Evolutionary conservation across 2,329 filamentous ascomycete species (phyloP), one percentile per base, ranked within the genome.

Genomic region (Paracorniculantispora psalliotae): DNA sequence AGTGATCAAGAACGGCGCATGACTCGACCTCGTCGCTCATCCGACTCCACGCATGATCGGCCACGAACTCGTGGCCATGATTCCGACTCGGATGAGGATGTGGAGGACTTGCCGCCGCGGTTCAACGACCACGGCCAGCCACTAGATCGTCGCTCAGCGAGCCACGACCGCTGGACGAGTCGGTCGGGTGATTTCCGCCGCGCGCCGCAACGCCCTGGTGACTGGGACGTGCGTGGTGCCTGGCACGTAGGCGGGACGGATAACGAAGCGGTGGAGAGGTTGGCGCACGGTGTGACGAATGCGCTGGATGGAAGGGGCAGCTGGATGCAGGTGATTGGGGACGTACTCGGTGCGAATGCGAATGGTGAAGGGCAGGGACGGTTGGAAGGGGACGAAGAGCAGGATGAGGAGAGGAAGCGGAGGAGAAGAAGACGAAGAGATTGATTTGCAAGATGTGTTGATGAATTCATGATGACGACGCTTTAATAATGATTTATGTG

Each of bases 191-290:
- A 76, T 0, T 81, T 81, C 60, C 71, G 73, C 35, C 75, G 75
- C 55, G 65, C 68, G 49, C 64, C 71, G 7, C 70, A 63, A 44
- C 58, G 62, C n/a, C 60, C 61, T 1, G 71, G 70, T 2, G 74
- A 72, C 8, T 72, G 68, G 67, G 66, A 75, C 13, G 65, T 78
- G 17, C 68, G 64, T 0, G 78, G 79, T 0, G 69, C 72, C 15
- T 81, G 79, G 79, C 73, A 74, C 25, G 69, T 81, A 0, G 72
- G 68, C 2, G 77, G 78, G 6, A 78, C 77, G 0, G 76, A 81
- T 25, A 63, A 65, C 1, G 73, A 74, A 52, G 67, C 69, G 26
- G 73, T 80, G 4, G 76, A 80, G 33, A 65, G 66, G 23, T 67
- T 76, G 9, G 69, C 75, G 46, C 59, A 63, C 26, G 60, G 63